phyloP scores from a whole-genome alignment of 2,329 filamentous ascomycete species.

The Parastagonospora avenae region DNA sequence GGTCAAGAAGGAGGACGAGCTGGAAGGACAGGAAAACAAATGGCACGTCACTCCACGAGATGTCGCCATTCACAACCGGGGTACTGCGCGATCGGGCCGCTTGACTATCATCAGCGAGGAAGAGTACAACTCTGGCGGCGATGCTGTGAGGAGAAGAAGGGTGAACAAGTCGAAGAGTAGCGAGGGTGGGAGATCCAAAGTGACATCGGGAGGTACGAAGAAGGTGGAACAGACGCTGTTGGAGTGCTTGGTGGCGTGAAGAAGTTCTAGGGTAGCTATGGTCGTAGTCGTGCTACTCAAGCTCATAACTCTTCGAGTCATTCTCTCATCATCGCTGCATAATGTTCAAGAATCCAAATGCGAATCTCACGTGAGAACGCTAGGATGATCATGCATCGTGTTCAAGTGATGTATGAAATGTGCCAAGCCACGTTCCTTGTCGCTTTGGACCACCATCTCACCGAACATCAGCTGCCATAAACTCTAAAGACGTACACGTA shows the following conservation, averaged over 20 bases:
- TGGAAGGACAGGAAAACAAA: neutral
- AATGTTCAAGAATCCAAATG: no score
- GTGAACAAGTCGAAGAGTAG: neutral
- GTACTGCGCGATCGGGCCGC: neutral
- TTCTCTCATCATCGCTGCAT: no score
- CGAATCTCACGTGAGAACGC: neutral
- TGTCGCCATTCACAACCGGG: neutral
- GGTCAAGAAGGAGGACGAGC: neutral
- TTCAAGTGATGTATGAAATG: constrained; percentile 16
- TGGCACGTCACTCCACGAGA: neutral
- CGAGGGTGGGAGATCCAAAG: neutral
- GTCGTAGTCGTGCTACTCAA: no score
- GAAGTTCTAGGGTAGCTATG: neutral
- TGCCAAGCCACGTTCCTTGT: constrained; percentile 14
- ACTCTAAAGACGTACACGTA: constrained; percentile 2
- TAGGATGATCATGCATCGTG: constrained; percentile 10
- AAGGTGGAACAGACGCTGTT: neutral
- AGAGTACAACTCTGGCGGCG: neutral
- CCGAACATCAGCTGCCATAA: constrained; percentile 19
- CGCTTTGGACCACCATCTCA: constrained; percentile 6
- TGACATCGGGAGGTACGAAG: neutral
- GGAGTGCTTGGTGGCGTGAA: constrained; percentile 1
- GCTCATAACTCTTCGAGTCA: no score
- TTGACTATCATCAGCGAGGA: constrained; percentile 3
- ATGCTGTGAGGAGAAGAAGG: neutral